Evolutionary conservation across 352 stramenopile genomes (phyloP), one percentile per base, ranked within the genome.

Genomic region (Pythium dissimile): DNA sequence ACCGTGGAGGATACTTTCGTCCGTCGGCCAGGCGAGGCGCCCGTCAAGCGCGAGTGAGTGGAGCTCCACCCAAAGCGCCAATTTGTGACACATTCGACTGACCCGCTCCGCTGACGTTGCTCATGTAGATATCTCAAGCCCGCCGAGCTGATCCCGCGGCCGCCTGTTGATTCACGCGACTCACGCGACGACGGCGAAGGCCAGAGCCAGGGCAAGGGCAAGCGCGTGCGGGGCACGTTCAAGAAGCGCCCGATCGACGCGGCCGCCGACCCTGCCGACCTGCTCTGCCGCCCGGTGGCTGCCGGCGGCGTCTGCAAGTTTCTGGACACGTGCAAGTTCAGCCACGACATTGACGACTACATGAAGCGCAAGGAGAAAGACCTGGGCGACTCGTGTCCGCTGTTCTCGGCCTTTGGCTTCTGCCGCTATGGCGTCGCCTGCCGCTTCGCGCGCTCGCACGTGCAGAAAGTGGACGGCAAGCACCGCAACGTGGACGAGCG

Each of bases 341-440:
- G 70, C 54, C 87, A 96, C 67, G 82, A 96, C 54, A 66, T 92
- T 26, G 56, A 64, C 30, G 80, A 86, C 59, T 95, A 85, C 67
- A 89, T 96, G 74, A 87, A 87, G 66, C 77, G 82, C 61, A 92
- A 93, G 56, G 69, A 74, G 10, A 92, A 93, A 55, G 88, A 96
- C 53, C 58, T 96, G 27, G 86, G 71, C 28, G 72, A 75, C 13
- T 45, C 42, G 42, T 98, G 90, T 60, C 86, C 86, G 4, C 70
- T 93, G 44, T 97, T 91, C 64, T 72, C 82, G 20, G 75, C 65
- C 12, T 69, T 88, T 15, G 91, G 92, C 18, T 94, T 90, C 67
- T 99, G 95, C 58, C 75, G 84, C 21, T 97, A 95, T 59, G 95
- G 95, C 5, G 69, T 97, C 34, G 94, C 84, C 35, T 99, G 95